Evolutionary conservation across 768 basidiomycete genomes (phyloP).

Genomic region (Auriscalpium vulgare): DNA sequence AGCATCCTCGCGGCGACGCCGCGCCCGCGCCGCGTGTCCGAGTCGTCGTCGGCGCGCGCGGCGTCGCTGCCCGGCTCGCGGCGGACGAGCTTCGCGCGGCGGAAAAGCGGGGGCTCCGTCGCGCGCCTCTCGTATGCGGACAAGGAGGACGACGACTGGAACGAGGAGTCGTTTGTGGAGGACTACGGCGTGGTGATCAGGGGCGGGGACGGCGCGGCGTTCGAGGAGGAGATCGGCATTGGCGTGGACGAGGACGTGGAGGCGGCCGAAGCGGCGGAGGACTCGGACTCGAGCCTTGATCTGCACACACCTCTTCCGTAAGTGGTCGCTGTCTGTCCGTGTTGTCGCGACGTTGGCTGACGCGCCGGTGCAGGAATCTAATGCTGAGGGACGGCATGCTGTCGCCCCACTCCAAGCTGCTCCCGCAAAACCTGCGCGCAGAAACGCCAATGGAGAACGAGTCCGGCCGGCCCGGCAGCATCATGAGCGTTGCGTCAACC

Average conservation of each 20-base stretch:
- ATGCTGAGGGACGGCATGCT: slow-evolving; percentile 33
- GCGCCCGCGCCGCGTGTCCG: slow-evolving; percentile 21
- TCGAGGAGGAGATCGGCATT: slow-evolving; percentile 16
- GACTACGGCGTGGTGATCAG: slow-evolving; percentile 22
- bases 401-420: slow-evolving; percentile 32
- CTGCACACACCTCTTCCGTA: slow-evolving; percentile 32
- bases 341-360: neutral
- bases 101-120: slow-evolving; percentile 15
- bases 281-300: slow-evolving; percentile 31
- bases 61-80: slow-evolving; percentile 11
- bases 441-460: slow-evolving; percentile 13
- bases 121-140: slow-evolving; percentile 8
- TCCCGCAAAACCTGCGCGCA: slow-evolving; percentile 19
- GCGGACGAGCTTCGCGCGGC: slow-evolving; percentile 15
- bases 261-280: slow-evolving; percentile 13
- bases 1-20: slow-evolving; percentile 25
- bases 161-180: slow-evolving; percentile 20
- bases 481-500: slow-evolving; percentile 19
- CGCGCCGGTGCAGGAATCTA: slow-evolving; percentile 21
- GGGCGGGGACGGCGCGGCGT: slow-evolving; percentile 17
- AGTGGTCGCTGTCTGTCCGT: slow-evolving; percentile 9
- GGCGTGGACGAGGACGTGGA: slow-evolving; percentile 22
- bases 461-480: slow-evolving; percentile 17
- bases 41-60: slow-evolving; percentile 9
- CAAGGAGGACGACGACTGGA: slow-evolving; percentile 14